Evolutionary conservation across 192 early-diverging fungal species (phyloP), one percentile per base, ranked within the genome.

Genomic region (Linnemannia zychae): DNA sequence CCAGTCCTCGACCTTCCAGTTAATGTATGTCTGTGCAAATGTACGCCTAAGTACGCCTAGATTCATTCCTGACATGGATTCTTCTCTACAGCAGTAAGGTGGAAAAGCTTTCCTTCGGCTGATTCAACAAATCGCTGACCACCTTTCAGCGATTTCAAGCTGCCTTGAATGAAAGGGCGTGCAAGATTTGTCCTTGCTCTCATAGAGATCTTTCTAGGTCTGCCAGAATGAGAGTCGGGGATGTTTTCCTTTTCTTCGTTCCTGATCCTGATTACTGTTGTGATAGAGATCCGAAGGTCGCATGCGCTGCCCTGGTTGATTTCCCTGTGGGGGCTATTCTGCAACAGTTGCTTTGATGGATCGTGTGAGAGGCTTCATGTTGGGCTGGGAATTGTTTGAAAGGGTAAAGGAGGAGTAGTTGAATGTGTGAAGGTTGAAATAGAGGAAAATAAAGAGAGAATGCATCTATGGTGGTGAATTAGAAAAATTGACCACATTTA

Each of bases 1-100:
- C 78, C 84, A 86, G 46, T 86, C 60, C 1, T 86, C 70, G 3
- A 80, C 52, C 13, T 74, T 80, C 70, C 3, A 72, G 2, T 0
- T 44, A 44, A 44, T 9, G 4, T 28, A 33, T 86, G 84, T 7
- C 37, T 37, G 40, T 71, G 84, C 78, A 34, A 86, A 86, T 24
- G 36, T 12, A 38, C 52, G 48, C 1, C 79, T 18, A 57, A 36
- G 37, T 48, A 77, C 11, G 63, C 37, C 46, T 36, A 18, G 17
- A 83, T 12, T n/a, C 57, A 47, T 24, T 74, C 69, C 20, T 47
- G 2, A 9, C n/a, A 9, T 15, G 77, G 65, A 47, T 69, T 50
- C 15, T 44, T 16, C 50, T 38, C 49, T 44, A 74, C 18, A 52
- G 48, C 9, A 15, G 13, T 49, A 17, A 49, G 9, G 48, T 49